Evolutionary conservation across 352 stramenopile genomes (phyloP), one percentile per base, ranked within the genome.

Genomic region (Phytophthora palmivora): DNA sequence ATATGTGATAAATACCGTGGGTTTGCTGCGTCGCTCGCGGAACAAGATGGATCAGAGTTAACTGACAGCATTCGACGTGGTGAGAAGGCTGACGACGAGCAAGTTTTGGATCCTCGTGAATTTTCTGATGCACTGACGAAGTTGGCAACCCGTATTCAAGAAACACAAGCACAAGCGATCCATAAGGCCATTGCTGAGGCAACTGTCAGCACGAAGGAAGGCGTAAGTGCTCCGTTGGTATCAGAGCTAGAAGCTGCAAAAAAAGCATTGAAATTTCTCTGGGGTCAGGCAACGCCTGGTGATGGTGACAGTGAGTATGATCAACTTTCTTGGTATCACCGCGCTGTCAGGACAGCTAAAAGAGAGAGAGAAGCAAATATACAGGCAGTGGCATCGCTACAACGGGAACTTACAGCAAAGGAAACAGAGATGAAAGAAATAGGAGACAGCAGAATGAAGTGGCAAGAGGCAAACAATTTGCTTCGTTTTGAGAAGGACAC

Each of bases 401-500:
- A 58, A 7, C 47, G 41, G 9, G 68, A 88, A 19, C 14, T 82
- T 5, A 34, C 59, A 15, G 43, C 37, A 6, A 68, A 72, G 44
- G 49, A 69, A 21, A 36, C 51, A 8, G 66, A 81, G n/a, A 70
- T 71, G 7, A 60, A 72, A 4, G 50, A 65, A 15, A 16, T 79
- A 6, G 33, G 67, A 18, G 56, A 72, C 42, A 72, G 42, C 11
- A 79, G 70, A 19, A 6, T 42, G 15, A 67, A 82, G 19, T 67
- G 86, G 14, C 72, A 88, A 18, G 76, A 92, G 39, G 51, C 63
- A 4, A 77, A 76, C n/a, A 80, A 77, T 28, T 61, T 87, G 38
- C 61, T 92, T 30, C 52, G 69, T 16, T 91, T 92, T 55, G 83
- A 92, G 47, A 91, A 89, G 48, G 83, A 90, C 14, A 89, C 83